Base-by-base conservation (phyloP, 2,329 filamentous ascomycete species). In the Fusarium sarcochroum region DNA sequence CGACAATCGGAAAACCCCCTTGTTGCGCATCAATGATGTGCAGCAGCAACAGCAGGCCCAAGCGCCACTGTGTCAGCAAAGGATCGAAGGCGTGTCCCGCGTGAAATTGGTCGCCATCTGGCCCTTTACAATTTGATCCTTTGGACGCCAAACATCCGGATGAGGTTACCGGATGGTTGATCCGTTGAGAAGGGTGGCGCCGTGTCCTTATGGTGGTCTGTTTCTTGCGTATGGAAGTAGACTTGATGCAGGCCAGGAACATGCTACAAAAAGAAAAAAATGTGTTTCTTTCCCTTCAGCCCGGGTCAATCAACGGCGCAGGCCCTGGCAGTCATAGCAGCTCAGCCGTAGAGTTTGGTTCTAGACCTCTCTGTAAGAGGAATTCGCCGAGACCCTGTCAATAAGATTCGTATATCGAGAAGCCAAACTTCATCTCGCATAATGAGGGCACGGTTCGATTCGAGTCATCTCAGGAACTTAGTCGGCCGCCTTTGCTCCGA, bases 11-110 rank as follows among this genome's bases (percentile, higher is more conserved):
- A 54, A 62, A 42, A 48, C 56, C 63, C 68, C 62, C 53, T 65
- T 68, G 58, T 46, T 68, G 65, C 63, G 56, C 51, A 68, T 68
- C 61, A 61, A 72, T 75, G 72, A 72, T 74, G 68, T 71, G 71
- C 72, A 75, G 69, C 58, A 68, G 69, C 65, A 70, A 66, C 59
- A 71, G 72, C 59, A 71, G 72, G 72, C 58, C 72, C 61, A 68
- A 73, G 69, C 72, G 66, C 64, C 48, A 59, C 60, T 57, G 53
- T 62, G 58, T 42, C 61, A 65, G 40, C 41, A 41, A 68, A 58
- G 49, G 50, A 38, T 34, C 35, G 34, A 46, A 40, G 60, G 62
- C 63, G 65, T 42, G 63, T 71, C 54, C 48, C 50, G 53, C 59
- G 62, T 66, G 54, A 65, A 48, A 56, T 51, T 55, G 65, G 41